Evolutionary conservation across 306 rosid genomes (phyloP).

Genomic region (Erythrophleum fordii): DNA sequence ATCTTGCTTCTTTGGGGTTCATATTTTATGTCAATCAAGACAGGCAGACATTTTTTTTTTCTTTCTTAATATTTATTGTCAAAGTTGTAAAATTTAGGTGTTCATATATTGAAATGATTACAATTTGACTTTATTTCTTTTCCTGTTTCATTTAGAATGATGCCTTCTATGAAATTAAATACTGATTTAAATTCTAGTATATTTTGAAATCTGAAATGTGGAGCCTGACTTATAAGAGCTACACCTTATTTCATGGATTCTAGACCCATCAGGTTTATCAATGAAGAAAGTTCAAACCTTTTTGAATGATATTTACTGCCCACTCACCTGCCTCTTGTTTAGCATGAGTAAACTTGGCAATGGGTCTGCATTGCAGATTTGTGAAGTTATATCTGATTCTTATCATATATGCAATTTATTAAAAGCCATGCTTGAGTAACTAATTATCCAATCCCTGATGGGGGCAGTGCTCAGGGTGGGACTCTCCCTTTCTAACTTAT

Average conservation of each 20-base stretch:
- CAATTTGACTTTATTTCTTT: slow-evolving; percentile 1
- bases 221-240: neutral
- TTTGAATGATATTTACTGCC: slow-evolving; percentile 13
- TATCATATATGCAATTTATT: neutral
- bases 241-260: neutral
- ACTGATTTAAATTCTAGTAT: neutral
- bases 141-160: neutral
- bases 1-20: slow-evolving; percentile 20
- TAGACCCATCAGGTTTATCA: slow-evolving; percentile 1
- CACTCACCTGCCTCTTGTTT: neutral
- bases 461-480: neutral
- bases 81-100: neutral
- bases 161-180: slow-evolving; percentile 8
- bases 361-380: neutral
- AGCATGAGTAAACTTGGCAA: neutral
- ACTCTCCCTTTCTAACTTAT: neutral
- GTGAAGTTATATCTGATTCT: neutral
- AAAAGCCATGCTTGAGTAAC: neutral
- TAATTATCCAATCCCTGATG: neutral
- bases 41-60: neutral
- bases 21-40: neutral
- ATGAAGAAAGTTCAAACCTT: neutral
- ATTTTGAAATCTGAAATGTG: neutral
- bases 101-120: neutral
- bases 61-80: neutral